Evolutionary conservation across 2,329 filamentous ascomycete species (phyloP), one percentile per base, ranked within the genome.

Genomic region (Trichoderma atrobrunneum): DNA sequence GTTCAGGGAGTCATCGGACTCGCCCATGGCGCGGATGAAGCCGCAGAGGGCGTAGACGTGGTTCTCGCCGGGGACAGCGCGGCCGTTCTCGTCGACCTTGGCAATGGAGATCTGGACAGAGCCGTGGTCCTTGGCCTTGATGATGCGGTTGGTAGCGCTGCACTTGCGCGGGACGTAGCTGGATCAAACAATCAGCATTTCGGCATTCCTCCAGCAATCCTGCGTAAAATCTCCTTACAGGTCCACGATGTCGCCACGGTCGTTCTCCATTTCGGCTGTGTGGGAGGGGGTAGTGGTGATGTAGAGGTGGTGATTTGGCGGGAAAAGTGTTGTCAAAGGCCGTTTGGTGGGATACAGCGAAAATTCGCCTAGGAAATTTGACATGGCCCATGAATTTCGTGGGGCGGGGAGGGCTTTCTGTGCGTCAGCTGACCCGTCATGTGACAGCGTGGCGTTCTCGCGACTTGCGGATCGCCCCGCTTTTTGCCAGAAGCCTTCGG

Each of bases 41-140:
- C 96, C 96, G 88, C 93, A 97, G 77, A 99, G 92, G 80, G 96
- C 95, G 85, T 97, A 99, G 83, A 93, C 91, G 87, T 98, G 93
- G 91, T 95, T 97, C 89, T 98, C 96, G 86, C 95, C 94, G 79
- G 93, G 94, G 87, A 91, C 82, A 78, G 95, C 94, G 81, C 95
- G 93, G 84, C 96, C 96, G 88, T 95, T 97, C 92, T 99, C 96
- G 86, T 98, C 95, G 81, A 99, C 96, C 89, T 98, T 98, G 86
- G 92, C 95, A 84, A 99, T 89, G 80, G 92, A 93, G 86, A 99
- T 94, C 87, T 99, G 96, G 80, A 98, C 96, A 76, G 93, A 97
- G 81, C 94, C 95, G 90, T 99, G 96, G 88, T 99, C 96, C 89
- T 98, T 98, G 89, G 96, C 94, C 90, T 98, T 98, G 92, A 99